Conservation (phyloP, 768 basidiomycete species). For the Paxillus involutus region DNA sequence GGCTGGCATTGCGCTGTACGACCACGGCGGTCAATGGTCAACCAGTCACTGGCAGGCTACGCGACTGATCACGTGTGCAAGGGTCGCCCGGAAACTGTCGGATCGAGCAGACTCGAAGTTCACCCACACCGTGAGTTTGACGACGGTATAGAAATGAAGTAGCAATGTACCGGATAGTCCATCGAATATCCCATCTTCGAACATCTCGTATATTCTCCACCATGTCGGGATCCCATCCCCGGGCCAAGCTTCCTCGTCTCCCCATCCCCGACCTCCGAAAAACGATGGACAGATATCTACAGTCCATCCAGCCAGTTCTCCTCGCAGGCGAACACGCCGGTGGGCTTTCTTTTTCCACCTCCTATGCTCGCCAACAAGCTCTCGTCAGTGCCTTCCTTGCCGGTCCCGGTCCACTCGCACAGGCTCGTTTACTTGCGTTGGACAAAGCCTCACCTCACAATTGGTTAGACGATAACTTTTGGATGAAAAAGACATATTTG, state of each 20-base stretch:
- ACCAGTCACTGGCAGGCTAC: background rate
- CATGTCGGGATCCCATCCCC: background rate
- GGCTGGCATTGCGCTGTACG: slow-evolving; percentile 17
- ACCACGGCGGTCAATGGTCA: background rate
- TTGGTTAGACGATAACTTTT: slow-evolving; percentile 94
- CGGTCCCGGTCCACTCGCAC: slow-evolving; percentile 15
- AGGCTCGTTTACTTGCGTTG: slow-evolving; percentile 51
- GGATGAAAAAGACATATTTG: slow-evolving; percentile 85
- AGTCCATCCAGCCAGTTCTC: slow-evolving; percentile 76
- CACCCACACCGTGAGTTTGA: background rate
- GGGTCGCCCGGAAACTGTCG: no score
- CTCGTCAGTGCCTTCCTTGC: slow-evolving; percentile 19
- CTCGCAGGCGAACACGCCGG: slow-evolving; percentile 69
- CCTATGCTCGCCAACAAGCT: slow-evolving; percentile 17
- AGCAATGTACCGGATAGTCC: background rate
- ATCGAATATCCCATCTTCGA: background rate
- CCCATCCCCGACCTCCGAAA: slow-evolving; percentile 79
- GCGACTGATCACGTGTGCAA: slow-evolving; percentile 7
- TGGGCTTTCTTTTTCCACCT: slow-evolving; percentile 42
- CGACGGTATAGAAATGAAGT: background rate
- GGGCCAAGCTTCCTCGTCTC: slow-evolving; percentile 55
- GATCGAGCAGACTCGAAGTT: no score
- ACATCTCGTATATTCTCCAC: background rate
- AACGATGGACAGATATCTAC: slow-evolving; percentile 76
- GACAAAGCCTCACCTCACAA: slow-evolving; percentile 84